phyloP scores from a whole-genome alignment of 169 alveolate genomes.

The Cystoisospora suis region DNA sequence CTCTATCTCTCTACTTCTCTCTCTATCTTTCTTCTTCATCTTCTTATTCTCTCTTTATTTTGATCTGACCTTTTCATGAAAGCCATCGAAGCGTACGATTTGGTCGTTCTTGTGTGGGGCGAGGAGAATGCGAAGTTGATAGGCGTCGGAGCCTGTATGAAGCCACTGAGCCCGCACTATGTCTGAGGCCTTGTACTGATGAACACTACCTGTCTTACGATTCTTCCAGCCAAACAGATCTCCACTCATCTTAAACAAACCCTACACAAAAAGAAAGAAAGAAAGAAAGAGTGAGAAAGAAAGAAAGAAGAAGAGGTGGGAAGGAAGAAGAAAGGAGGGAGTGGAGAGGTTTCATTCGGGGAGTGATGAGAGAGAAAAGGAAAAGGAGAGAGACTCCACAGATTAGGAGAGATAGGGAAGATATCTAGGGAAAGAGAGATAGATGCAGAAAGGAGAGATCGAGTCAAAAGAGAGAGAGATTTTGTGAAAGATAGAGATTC shows the following conservation, averaged over 20 bases:
- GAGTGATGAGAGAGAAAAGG: too few species aligned
- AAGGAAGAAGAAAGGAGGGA: too few species aligned
- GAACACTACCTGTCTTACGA: constrained; percentile 86
- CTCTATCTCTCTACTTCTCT: neutral
- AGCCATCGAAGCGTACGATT: constrained; percentile 75
- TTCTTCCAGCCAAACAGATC: constrained; percentile 92
- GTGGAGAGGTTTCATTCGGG: too few species aligned
- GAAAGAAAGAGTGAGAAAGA: neutral
- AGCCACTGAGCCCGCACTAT: constrained; percentile 81
- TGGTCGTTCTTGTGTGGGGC: constrained; percentile 75
- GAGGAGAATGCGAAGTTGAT: constrained; percentile 79
- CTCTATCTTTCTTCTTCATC: neutral
- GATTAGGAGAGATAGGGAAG: neutral
- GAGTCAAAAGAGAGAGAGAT: neutral
- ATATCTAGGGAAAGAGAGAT: neutral
- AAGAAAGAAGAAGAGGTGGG: neutral
- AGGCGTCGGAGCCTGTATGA: constrained; percentile 77
- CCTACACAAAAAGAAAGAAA: constrained; percentile 63
- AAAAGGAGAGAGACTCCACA: neutral
- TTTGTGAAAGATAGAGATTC: neutral
- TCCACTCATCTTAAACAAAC: constrained; percentile 88
- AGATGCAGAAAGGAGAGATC: neutral
- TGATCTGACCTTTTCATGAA: constrained; percentile 75
- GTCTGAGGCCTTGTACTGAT: constrained; percentile 85
- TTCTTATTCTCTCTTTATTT: neutral